phyloP scores from a whole-genome alignment of 2,329 filamentous ascomycete genomes.

The Cytospora schulzeri region DNA sequence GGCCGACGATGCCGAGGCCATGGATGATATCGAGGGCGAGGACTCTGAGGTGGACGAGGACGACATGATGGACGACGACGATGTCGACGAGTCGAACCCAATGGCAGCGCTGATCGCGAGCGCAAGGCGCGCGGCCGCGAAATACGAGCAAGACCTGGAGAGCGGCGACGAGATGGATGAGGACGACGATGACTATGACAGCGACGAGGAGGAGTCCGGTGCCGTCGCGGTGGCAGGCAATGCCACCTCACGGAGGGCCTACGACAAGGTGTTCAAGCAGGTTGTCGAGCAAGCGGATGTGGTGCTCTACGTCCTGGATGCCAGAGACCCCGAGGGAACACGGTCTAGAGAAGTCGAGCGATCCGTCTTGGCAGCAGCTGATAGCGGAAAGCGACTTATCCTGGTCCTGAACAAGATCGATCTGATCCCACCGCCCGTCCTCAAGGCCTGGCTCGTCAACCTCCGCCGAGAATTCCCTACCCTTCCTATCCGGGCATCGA shows the following conservation, averaged over 20 bases:
- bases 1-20: constrained; percentile 48
- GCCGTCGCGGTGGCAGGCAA: constrained; percentile 53
- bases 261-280: constrained; percentile 95
- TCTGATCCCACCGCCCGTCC: constrained; percentile 77
- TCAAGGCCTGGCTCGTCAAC: constrained; percentile 83
- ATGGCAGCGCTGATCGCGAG: constrained; percentile 91
- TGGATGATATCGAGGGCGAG: constrained; percentile 49
- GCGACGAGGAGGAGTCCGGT: constrained; percentile 58
- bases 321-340: constrained; percentile 87
- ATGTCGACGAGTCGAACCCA: constrained; percentile 73
- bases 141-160: constrained; percentile 69
- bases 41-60: constrained; percentile 51
- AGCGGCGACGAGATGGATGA: constrained; percentile 55
- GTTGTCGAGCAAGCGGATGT: constrained; percentile 89
- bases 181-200: constrained; percentile 42
- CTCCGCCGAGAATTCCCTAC: constrained; percentile 90
- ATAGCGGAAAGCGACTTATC: constrained; percentile 83
- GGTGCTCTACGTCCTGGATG: constrained; percentile 89
- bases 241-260: constrained; percentile 76
- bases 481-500: constrained; percentile 82
- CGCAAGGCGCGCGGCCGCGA: constrained; percentile 73
- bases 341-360: constrained; percentile 89
- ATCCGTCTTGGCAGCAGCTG: constrained; percentile 84
- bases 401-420: constrained; percentile 96
- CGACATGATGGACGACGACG: constrained; percentile 53